A percentile compares a stretch with the other conserved stretches of the same genome.
These are phyloP conservation scores for Botryotinia convoluta DNA, from an alignment of 2,329 filamentous ascomycete species.

Conservation along the genomic window DNA sequence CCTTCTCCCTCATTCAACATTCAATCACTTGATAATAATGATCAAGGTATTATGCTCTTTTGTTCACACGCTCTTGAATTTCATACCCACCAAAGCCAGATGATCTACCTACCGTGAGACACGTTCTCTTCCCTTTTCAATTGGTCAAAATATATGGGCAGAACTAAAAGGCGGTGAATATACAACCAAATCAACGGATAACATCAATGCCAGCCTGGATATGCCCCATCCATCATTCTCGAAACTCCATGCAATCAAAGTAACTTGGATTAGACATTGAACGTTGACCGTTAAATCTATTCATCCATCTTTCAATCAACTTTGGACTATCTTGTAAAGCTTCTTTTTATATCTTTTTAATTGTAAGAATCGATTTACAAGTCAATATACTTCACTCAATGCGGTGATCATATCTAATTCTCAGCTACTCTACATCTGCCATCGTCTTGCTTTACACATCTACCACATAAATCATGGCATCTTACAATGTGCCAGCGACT, in stretches of 20 bases:
- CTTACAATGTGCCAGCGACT: constrained; percentile 42
- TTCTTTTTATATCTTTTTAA: constrained; percentile 8
- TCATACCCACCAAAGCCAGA: neutral
- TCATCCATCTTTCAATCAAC: constrained; percentile 4
- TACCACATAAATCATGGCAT: constrained; percentile 41
- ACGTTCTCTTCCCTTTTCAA: constrained; percentile 6
- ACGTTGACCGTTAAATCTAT: constrained; percentile 9
- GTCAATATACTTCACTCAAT: constrained; percentile 30
- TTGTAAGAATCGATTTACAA: neutral
- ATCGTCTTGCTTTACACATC: constrained; percentile 23
- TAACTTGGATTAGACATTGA: constrained; percentile 11
- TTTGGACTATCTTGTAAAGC: neutral
- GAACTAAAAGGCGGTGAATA: constrained; percentile 5
- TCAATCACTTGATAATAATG: neutral
- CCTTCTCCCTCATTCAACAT: neutral
- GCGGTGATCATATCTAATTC: constrained; percentile 32
- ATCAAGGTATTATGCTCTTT: neutral
- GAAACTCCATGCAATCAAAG: constrained; percentile 9
- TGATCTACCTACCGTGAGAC: constrained; percentile 13
- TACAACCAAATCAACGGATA: neutral
- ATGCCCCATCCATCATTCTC: constrained; percentile 15
- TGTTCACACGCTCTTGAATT: neutral
- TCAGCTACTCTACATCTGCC: constrained; percentile 20
- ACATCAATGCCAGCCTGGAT: constrained; percentile 19
- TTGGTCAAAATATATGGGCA: constrained; percentile 8